These are phyloP conservation scores for Baorangia bicolor DNA, from an alignment of 768 basidiomycete species.

Conservation along the genomic window DNA sequence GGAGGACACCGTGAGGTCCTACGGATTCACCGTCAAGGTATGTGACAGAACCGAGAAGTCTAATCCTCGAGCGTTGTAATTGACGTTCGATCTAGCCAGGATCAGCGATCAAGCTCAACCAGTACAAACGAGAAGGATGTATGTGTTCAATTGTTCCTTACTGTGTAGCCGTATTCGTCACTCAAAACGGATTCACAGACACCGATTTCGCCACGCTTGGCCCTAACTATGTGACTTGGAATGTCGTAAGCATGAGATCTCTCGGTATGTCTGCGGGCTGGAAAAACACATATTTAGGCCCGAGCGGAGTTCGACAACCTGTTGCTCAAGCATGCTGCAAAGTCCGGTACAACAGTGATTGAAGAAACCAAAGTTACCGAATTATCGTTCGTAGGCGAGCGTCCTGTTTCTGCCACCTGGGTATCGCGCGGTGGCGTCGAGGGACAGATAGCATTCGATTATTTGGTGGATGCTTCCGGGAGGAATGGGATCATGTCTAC, in stretches of 20 bases:
- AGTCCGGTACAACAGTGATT: too few relatives aligned
- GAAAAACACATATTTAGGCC: background rate
- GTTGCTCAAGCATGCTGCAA: too few relatives aligned
- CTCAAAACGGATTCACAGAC: background rate
- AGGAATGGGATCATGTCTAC: conserved; percentile 14
- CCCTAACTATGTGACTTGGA: background rate
- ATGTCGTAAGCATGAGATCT: conserved; percentile 12
- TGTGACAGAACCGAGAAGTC: too few relatives aligned
- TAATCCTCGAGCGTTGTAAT: background rate
- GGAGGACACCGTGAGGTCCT: conserved; percentile 3
- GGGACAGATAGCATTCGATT: conserved; percentile 4
- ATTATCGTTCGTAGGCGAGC: background rate
- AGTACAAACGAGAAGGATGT: conserved; percentile 17
- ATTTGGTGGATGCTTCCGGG: conserved; percentile 11
- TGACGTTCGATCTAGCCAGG: conserved; percentile 1
- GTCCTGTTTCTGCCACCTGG: too few relatives aligned
- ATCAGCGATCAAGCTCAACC: conserved; percentile 9
- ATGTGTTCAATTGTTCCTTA: background rate
- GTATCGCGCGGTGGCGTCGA: background rate
- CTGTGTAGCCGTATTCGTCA: background rate
- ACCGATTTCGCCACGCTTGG: conserved; percentile 3
- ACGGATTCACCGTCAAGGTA: conserved; percentile 13
- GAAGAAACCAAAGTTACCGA: conserved; percentile 8
- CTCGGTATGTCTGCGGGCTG: too few relatives aligned
- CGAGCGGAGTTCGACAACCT: conserved; percentile 8